phyloP scores from a whole-genome alignment of 1,284 basidiomycete genomes.

The Rhodotorula sp. region DNA sequence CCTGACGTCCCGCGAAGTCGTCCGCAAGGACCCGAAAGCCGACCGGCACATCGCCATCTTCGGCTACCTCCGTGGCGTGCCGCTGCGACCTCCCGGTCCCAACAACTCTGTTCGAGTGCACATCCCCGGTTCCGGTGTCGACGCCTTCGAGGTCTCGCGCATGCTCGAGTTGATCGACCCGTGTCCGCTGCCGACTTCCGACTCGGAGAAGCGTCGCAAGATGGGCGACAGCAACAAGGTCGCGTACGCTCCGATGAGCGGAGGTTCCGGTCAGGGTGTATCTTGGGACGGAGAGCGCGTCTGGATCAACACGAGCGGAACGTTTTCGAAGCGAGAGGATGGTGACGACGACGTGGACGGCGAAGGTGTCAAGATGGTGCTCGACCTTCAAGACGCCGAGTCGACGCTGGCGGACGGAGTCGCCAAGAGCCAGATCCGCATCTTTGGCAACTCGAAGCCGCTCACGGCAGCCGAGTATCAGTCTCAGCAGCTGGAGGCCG shows the following conservation, averaged over 20 bases:
- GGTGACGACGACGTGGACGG: constrained; percentile 52
- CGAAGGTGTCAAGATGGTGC: constrained; percentile 96
- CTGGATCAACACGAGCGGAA: constrained; percentile 95
- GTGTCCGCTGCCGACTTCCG: constrained; percentile 87
- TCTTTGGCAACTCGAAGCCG: constrained; percentile 76
- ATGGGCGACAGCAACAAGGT: constrained; percentile 94
- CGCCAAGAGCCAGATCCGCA: constrained; percentile 74
- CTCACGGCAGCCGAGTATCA: constrained; percentile 52
- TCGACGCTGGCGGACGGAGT: constrained; percentile 82
- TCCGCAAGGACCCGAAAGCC: constrained; percentile 80
- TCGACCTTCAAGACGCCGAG: constrained; percentile 85
- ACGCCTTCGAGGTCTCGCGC: constrained; percentile 58
- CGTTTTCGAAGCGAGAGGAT: constrained; percentile 66
- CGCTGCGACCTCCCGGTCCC: constrained; percentile 60
- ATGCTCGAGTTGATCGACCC: constrained; percentile 83
- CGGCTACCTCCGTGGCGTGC: constrained; percentile 90
- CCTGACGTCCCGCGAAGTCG: constrained; percentile 80
- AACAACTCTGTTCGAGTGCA: constrained; percentile 77
- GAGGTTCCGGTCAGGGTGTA: constrained; percentile 70
- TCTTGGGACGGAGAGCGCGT: constrained; percentile 99
- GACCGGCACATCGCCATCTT: constrained; percentile 91
- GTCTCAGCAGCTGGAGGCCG: constrained; percentile 34
- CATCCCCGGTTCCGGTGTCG: constrained; percentile 89
- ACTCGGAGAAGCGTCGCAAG: constrained; percentile 88
- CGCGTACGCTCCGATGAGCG: constrained; percentile 97